These are phyloP conservation scores for Fraxinus greggii DNA, from an alignment of 305 asterid species.

Conservation along the genomic window DNA sequence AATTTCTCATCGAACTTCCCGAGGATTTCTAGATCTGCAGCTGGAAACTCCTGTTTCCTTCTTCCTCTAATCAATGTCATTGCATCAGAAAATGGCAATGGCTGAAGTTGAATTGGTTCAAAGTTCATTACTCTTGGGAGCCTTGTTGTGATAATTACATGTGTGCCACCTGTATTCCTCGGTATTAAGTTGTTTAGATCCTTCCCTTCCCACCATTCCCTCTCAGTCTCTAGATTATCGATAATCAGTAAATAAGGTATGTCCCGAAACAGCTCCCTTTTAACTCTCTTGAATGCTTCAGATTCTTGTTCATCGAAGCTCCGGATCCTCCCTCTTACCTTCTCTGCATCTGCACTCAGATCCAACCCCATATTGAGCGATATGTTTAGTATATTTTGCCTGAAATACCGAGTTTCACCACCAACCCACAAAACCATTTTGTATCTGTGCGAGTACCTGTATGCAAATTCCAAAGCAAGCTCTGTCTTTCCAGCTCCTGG, in stretches of 20 bases:
- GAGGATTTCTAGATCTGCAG: slow-evolving; percentile 56
- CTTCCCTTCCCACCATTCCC: slow-evolving; percentile 97
- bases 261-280: slow-evolving; percentile 79
- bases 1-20: slow-evolving; percentile 60
- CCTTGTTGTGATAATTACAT: slow-evolving; percentile 74
- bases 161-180: slow-evolving; percentile 80
- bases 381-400: slow-evolving; percentile 72
- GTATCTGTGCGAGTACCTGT: slow-evolving; percentile 66
- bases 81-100: slow-evolving; percentile 60
- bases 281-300: slow-evolving; percentile 81
- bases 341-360: slow-evolving; percentile 86
- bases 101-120: slow-evolving; percentile 68
- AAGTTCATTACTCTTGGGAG: slow-evolving; percentile 60
- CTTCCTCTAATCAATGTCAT: slow-evolving; percentile 57
- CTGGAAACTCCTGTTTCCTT: slow-evolving; percentile 53
- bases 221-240: slow-evolving; percentile 75
- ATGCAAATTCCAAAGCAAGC: slow-evolving; percentile 81
- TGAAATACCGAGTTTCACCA: slow-evolving; percentile 70
- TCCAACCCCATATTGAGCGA: slow-evolving; percentile 69
- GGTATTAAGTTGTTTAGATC: slow-evolving; percentile 86
- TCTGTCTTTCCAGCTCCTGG: slow-evolving; percentile 85
- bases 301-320: slow-evolving; percentile 84
- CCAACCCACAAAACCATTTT: slow-evolving; percentile 91
- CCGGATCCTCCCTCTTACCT: slow-evolving; percentile 75
- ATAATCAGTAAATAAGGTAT: slow-evolving; percentile 80